Evolutionary conservation across 139 green algal genomes (phyloP), one percentile per base, ranked within the genome.

Genomic region (Volvox africanus): DNA sequence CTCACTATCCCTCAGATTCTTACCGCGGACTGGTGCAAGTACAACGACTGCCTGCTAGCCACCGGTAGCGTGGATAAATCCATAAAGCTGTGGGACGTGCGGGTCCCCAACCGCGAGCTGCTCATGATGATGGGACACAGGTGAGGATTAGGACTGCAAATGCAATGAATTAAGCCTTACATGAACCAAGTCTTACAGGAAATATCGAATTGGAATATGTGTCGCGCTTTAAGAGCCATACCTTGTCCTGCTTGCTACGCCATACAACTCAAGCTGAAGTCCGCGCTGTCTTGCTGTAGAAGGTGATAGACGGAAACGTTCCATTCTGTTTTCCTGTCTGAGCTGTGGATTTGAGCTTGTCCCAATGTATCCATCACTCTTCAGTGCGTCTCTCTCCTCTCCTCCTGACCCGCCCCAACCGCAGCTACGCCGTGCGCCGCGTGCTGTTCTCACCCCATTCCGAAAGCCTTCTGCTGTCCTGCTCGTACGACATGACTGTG

Each of bases 401-500:
- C 78, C 22, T n/a, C 55, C 75, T n/a, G 0, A 75, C 30, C 44
- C 5, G 61, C 32, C 5, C 32, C 19, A 24, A 1, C 21, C 91
- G 89, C 95, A 97, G 96, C 67, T 99, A 99, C 86, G 97, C 97
- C n/a, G 97, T 99, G 17, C 93, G 97, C 36, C 94, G 96, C 6
- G 96, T 99, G 86, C 79, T 97, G 69, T 99, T 97, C 89, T 99
- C 95, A 0, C 98, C 98, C 16, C 97, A 99, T 92, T 71, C 93
- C 0, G 95, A 97, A 75, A 95, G 83, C 16, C 81, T 99, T 44
- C 86, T 99, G 62, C 95, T 96, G 0, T 98, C 95, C 0, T 98
- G 95, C 86, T 97, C 95, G 28, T 99, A 99, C 88, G 98, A 99
- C 94, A 99, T 99, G 98, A 97, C 95, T 0, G 97, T 99, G 19